A percentile compares a stretch with the other conserved stretches of the same genome.
phyloP scores from a whole-genome alignment of 805 yeast species.

The Yarrowia osloensis region DNA sequence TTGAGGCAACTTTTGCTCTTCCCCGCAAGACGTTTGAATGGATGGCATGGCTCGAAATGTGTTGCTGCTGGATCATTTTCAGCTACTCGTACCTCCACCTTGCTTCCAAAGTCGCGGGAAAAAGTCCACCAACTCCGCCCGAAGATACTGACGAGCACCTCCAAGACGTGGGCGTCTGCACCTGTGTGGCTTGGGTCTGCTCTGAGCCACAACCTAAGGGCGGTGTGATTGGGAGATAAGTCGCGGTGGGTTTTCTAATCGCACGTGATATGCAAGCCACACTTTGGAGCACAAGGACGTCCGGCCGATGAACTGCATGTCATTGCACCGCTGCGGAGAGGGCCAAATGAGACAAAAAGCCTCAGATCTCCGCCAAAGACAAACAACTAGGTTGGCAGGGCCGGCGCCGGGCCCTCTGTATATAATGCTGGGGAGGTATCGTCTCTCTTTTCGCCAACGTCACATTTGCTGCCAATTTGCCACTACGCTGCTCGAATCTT shows the following conservation, averaged over 20 bases:
- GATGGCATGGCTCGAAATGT: too few relatives aligned
- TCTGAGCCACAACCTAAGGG: constrained; percentile 3
- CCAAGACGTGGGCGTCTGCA: neutral
- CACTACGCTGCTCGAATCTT: constrained; percentile 6
- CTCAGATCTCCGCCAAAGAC: neutral
- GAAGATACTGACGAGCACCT: neutral
- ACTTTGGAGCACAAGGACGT: neutral
- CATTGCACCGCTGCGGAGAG: constrained; percentile 11
- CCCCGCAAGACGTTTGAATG: too few relatives aligned
- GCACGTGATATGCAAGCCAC: constrained; percentile 30
- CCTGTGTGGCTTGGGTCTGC: constrained; percentile 22
- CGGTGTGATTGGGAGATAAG: constrained; percentile 22
- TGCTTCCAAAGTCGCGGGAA: constrained; percentile 8
- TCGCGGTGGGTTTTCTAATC: neutral
- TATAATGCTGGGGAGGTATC: neutral
- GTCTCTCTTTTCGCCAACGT: neutral
- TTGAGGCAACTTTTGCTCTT: neutral
- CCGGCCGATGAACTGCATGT: constrained; percentile 18
- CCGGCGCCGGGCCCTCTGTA: neutral
- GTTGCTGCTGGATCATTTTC: too few relatives aligned
- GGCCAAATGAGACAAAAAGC: neutral
- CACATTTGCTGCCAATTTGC: neutral
- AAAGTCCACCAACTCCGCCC: constrained; percentile 15
- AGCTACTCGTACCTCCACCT: constrained; percentile 7
- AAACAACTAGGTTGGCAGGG: neutral